These are phyloP conservation scores for Massospora cicadina DNA, from an alignment of 371 early-diverging fungal genomes.

Conservation along the genomic window DNA sequence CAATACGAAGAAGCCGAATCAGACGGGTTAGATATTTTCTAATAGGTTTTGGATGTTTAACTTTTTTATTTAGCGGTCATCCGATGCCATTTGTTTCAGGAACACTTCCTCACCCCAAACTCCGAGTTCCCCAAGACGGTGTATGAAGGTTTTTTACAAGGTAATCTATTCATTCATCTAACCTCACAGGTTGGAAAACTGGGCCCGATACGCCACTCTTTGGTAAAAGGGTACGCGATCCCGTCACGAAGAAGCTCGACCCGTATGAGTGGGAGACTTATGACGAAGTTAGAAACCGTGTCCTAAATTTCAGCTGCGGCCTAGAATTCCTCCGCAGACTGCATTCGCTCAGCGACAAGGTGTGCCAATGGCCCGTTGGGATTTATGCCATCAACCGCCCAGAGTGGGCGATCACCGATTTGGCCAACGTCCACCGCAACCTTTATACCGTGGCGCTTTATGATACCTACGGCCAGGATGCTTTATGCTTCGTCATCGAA, in stretches of 20 bases:
- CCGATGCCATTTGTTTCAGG: not conserved
- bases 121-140: not conserved
- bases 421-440: constrained; percentile 19
- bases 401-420: constrained; percentile 83
- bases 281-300: constrained; percentile 20
- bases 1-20: not conserved
- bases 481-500: constrained; percentile 52
- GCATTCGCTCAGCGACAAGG: constrained; percentile 15
- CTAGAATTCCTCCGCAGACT: constrained; percentile 24
- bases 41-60: no score
- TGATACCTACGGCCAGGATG: constrained; percentile 62
- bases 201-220: constrained; percentile 23
- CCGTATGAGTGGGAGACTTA: constrained; percentile 1
- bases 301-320: constrained; percentile 53
- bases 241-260: constrained; percentile 30
- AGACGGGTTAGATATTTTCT: no score
- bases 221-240: constrained; percentile 30
- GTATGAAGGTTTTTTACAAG: not conserved
- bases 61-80: not conserved
- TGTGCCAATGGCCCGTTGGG: constrained; percentile 23
- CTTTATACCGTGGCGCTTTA: constrained; percentile 59
- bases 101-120: not conserved
- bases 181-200: not conserved
- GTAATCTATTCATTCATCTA: not conserved
- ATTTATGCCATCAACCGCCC: constrained; percentile 67